Base-by-base conservation (phyloP, 306 rosid genomes). In the Cicer yamashitae region DNA sequence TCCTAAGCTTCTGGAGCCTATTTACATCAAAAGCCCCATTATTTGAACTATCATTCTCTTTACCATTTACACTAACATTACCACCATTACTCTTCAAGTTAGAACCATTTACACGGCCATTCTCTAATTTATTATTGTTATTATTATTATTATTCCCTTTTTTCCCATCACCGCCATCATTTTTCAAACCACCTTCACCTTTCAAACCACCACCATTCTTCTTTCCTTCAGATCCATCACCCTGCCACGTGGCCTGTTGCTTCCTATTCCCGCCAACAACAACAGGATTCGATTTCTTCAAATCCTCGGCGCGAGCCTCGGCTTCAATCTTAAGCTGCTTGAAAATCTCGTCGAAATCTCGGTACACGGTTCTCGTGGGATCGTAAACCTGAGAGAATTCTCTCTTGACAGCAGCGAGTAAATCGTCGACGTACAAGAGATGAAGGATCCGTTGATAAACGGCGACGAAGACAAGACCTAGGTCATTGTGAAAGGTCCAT, bases 1-100 rank as follows among this genome's bases (percentile, higher is more conserved):
- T 48, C 87, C 83, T 89, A 85, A 90, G 91, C 80, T 89, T 94
- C 78, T 86, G 93, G 64, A 91, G 99, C 89, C 80, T 94, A 92
- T 85, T 89, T 88, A 94, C 97, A 94, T 94, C 99, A 84, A 94
- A 94, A 87, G 98, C 96, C 84, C 97, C 96, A 60, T 68, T 37
- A 79, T 91, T 86, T 77, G 91, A 83, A 80, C 98, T 89, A 8
- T 77, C 85, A 78, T 88, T 89, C 80, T 86, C 96, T 84, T 87
- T 88, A 68, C 90, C 90, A 69, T 85, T 91, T 74, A 76, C 82
- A 60, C 45, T 76, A 51, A 30, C 66, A 61, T 17, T 74, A 58
- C 44, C 48, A 44, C 18, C 14, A 18, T 69, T 66, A 74, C 82
- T 77, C 75, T 77, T 85, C 85, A 73, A 30, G 65, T 89, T 90